Percentiles rank a stretch among this genome's conserved stretches.
Conservation (phyloP, 208 protist genomes). For the Leishmania amazonensis region DNA sequence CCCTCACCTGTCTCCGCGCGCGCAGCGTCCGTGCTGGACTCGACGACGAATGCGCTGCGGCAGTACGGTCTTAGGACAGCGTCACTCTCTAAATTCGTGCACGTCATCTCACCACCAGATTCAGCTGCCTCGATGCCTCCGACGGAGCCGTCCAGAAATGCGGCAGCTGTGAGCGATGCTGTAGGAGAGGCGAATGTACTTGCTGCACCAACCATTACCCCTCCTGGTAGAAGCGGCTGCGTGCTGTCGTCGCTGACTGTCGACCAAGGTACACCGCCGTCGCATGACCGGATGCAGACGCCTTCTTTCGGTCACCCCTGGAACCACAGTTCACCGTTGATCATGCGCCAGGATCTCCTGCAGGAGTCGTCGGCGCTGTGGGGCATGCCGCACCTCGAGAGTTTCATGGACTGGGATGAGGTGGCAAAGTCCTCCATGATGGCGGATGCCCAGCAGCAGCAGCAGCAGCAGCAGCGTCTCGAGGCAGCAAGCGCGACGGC, state of each 20-base stretch:
- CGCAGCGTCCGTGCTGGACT: neutral
- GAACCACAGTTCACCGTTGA: neutral
- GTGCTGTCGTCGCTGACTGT: neutral
- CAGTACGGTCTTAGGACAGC: neutral
- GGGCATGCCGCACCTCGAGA: constrained; percentile 22
- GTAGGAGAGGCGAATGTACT: neutral
- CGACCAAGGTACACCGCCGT: neutral
- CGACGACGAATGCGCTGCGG: neutral
- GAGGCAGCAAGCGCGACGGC: constrained; percentile 2
- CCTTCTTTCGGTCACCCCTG: neutral
- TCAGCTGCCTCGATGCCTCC: neutral
- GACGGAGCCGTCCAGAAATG: neutral
- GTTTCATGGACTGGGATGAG: constrained; percentile 26
- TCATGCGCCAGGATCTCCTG: neutral
- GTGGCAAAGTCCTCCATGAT: constrained; percentile 15
- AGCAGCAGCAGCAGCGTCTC: constrained; percentile 3
- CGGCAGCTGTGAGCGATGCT: neutral
- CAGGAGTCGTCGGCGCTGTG: neutral
- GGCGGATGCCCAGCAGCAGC: constrained; percentile 4
- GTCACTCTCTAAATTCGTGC: neutral
- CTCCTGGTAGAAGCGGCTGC: no score
- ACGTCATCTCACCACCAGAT: neutral
- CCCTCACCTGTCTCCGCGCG: neutral
- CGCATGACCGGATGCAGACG: neutral
- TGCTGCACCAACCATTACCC: neutral